phyloP scores from a whole-genome alignment of 1,284 basidiomycete genomes.

The Ganoderma sinense region DNA sequence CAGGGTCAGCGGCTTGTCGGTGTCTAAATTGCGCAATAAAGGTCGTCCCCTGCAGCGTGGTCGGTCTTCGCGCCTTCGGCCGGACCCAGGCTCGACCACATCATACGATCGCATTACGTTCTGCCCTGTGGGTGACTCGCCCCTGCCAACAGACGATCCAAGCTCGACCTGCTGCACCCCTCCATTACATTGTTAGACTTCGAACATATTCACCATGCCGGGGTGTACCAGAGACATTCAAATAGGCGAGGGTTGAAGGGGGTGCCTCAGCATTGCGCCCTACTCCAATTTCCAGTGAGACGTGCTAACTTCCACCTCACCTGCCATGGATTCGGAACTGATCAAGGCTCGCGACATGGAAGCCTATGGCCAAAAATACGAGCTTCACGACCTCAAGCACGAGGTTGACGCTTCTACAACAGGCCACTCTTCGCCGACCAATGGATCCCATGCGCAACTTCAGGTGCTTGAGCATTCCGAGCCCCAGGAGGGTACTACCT shows the following conservation, averaged over 20 bases:
- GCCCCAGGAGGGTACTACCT: conserved; percentile 21
- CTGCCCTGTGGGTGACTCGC: neutral
- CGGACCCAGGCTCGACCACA: too few relatives aligned
- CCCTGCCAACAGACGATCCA: neutral
- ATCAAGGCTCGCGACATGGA: neutral
- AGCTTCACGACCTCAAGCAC: neutral
- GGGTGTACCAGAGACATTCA: neutral
- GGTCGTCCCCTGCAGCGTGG: neutral
- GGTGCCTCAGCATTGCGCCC: neutral
- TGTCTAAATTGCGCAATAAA: neutral
- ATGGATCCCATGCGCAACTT: conserved; percentile 14
- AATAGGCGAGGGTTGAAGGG: neutral
- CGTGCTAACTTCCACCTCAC: neutral
- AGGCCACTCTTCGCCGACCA: conserved; percentile 1
- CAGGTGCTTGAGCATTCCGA: conserved; percentile 23
- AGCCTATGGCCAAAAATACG: neutral
- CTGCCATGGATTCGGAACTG: neutral
- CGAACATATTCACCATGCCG: neutral
- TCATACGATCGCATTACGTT: neutral
- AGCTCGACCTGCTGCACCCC: neutral
- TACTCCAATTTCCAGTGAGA: neutral
- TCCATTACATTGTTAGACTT: neutral
- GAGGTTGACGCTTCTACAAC: neutral
- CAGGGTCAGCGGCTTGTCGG: neutral
- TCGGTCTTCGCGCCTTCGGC: neutral